Evolutionary conservation across 768 basidiomycete species (phyloP).

Genomic region (Coprinopsis strossmayeri): DNA sequence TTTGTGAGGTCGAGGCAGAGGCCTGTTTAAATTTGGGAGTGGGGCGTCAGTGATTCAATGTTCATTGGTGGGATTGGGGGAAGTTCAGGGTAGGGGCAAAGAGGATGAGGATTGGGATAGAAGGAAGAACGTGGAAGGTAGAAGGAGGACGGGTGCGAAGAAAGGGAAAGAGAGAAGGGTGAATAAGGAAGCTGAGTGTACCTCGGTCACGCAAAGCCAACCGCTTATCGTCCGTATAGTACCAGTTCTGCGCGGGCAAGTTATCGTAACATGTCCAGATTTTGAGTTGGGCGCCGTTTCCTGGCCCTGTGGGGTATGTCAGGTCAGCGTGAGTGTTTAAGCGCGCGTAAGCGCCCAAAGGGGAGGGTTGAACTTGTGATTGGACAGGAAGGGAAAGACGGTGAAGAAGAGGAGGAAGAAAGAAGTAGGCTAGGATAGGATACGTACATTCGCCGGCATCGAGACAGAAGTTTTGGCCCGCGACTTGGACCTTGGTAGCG

Average conservation of each 20-base stretch:
- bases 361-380: too few relatives aligned
- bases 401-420: too few relatives aligned
- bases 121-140: too few relatives aligned
- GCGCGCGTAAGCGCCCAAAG: too few relatives aligned
- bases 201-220: constrained; percentile 17
- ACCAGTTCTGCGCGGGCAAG: constrained; percentile 20
- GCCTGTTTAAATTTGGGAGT: too few relatives aligned
- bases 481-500: constrained; percentile 19
- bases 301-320: constrained; percentile 14
- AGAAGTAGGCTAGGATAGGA: background rate
- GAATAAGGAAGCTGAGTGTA: constrained; percentile 4
- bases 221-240: constrained; percentile 20
- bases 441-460: constrained; percentile 22
- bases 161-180: too few relatives aligned
- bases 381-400: too few relatives aligned
- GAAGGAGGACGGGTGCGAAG: background rate
- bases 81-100: too few relatives aligned
- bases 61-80: too few relatives aligned
- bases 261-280: constrained; percentile 19
- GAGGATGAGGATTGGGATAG: too few relatives aligned
- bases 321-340: background rate
- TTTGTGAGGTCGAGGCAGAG: constrained; percentile 13
- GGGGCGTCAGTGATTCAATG: too few relatives aligned
- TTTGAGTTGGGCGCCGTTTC: constrained; percentile 16
- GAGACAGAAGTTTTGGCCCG: constrained; percentile 19